Conservation (phyloP, 2,329 filamentous ascomycete species). For the Cladosporium halotolerans region DNA sequence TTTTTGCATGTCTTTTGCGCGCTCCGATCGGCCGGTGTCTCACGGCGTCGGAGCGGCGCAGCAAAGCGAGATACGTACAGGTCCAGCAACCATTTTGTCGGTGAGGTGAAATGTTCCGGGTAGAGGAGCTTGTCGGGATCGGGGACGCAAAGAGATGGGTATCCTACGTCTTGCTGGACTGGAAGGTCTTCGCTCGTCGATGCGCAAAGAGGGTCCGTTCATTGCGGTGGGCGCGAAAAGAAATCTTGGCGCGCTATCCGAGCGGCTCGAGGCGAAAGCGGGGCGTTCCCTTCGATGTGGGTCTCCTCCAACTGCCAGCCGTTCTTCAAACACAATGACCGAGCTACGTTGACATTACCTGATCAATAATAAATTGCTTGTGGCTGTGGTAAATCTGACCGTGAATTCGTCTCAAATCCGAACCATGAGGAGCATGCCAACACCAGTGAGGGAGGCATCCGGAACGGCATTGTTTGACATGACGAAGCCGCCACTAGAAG, state of each 20-base stretch:
- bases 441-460: no score
- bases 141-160: slow-evolving; percentile 74
- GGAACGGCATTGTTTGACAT: no score
- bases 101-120: slow-evolving; percentile 25
- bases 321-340: no score
- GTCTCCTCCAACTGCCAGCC: no score
- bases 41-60: slow-evolving; percentile 60
- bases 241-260: not conserved
- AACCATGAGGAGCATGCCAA: no score
- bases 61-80: slow-evolving; percentile 97
- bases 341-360: no score
- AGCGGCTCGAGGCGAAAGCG: not conserved
- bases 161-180: slow-evolving; percentile 65
- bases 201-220: not conserved
- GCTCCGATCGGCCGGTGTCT: slow-evolving; percentile 18
- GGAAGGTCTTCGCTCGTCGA: not conserved
- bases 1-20: slow-evolving; percentile 8
- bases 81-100: slow-evolving; percentile 74
- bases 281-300: not conserved
- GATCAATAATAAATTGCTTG: no score
- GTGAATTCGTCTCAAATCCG: no score
- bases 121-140: slow-evolving; percentile 20
- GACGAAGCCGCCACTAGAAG: no score
- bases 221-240: not conserved
- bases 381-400: no score